Conservation (phyloP, 2,329 filamentous ascomycete genomes). For the Furcasterigmium furcatum region DNA sequence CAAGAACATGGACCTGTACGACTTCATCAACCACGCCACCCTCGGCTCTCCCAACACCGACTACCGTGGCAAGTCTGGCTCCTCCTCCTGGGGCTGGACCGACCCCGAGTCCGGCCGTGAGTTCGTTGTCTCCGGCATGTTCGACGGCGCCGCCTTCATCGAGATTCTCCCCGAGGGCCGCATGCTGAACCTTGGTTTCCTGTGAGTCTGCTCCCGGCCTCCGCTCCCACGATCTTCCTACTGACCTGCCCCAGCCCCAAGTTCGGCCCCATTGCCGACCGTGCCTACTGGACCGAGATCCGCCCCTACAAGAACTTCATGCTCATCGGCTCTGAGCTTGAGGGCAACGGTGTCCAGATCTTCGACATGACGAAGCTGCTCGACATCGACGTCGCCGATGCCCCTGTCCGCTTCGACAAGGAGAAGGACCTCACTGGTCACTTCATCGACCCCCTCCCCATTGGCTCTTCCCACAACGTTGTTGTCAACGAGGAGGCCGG, state of each 20-base stretch:
- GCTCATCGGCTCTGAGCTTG: conserved; percentile 35
- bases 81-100: conserved; percentile 38
- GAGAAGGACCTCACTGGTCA: conserved; percentile 22
- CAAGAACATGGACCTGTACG: conserved; percentile 43
- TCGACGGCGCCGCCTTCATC: conserved; percentile 40
- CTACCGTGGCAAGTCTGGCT: conserved; percentile 17
- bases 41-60: conserved; percentile 37
- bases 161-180: conserved; percentile 37
- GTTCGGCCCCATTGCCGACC: conserved; percentile 9
- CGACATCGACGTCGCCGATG: conserved; percentile 30
- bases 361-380: conserved; percentile 51
- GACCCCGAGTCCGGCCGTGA: conserved; percentile 29
- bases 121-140: conserved; percentile 17
- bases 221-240: background rate
- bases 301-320: conserved; percentile 26
- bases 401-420: conserved; percentile 22
- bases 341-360: conserved; percentile 53
- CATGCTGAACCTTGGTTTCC: conserved; percentile 38
- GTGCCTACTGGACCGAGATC: conserved; percentile 29
- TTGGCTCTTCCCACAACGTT: conserved; percentile 42
- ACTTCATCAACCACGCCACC: conserved; percentile 49
- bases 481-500: conserved; percentile 41
- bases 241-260: conserved; percentile 4
- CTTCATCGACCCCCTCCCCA: conserved; percentile 20
- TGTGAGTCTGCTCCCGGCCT: conserved; percentile 16